Conservation (phyloP, 2,329 filamentous ascomycete species). For the Colletotrichum sublineola region DNA sequence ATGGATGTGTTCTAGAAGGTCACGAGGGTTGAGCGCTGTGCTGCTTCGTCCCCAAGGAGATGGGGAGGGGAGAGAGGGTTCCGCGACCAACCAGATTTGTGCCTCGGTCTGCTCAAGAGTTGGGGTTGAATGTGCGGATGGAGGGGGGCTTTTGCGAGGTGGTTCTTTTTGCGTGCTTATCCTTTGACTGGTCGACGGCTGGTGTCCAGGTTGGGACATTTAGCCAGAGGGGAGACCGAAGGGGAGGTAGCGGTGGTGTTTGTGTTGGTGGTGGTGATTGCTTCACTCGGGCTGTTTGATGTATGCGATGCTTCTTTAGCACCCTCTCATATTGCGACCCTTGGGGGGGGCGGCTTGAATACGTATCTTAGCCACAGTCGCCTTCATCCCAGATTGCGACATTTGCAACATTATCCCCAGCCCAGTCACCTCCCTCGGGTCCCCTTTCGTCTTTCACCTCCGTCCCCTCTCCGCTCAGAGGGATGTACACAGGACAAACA, state of each 20-base stretch:
- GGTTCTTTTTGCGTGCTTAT: neutral
- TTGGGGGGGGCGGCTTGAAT: neutral
- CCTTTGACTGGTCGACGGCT: neutral
- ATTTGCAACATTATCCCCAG: neutral
- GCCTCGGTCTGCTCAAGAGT: conserved; percentile 2
- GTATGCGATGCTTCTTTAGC: neutral
- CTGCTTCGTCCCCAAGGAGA: neutral
- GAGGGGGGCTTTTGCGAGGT: neutral
- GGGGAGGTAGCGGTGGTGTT: neutral
- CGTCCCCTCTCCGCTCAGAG: conserved; percentile 35
- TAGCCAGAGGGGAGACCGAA: neutral
- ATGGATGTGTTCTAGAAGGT: conserved; percentile 4
- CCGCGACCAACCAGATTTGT: neutral
- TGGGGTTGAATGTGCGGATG: neutral
- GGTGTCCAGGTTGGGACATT: neutral
- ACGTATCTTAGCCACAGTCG: neutral
- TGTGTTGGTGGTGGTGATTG: conserved; percentile 19
- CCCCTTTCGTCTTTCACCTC: conserved; percentile 7
- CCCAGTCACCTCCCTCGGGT: neutral
- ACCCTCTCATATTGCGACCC: neutral
- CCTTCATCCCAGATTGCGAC: neutral
- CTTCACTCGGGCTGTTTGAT: conserved; percentile 1
- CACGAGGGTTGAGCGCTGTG: conserved; percentile 13
- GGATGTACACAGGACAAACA: conserved; percentile 48
- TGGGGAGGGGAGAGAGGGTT: neutral